A percentile compares a stretch with the other conserved stretches of the same genome.
Conservation (phyloP, 192 early-diverging fungal species). For the Polychytrium aggregatum region DNA sequence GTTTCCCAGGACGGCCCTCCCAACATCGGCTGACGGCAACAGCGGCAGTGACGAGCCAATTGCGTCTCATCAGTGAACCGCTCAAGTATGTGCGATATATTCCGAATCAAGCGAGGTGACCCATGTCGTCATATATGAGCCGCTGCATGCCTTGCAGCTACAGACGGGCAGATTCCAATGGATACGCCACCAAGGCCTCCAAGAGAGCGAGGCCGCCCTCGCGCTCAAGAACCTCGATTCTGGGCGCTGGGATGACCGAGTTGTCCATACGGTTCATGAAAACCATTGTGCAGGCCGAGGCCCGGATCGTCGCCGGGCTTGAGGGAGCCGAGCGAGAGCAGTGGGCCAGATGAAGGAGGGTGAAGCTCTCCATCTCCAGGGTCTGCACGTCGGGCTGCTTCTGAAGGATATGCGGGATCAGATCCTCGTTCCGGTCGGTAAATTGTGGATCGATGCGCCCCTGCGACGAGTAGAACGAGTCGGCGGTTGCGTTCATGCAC, state of each 20-base stretch:
- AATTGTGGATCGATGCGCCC: conserved; percentile 61
- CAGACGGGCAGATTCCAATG: no score
- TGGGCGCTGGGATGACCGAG: conserved; percentile 49
- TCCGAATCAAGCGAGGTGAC: no score
- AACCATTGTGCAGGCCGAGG: conserved; percentile 71
- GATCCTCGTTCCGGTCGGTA: conserved; percentile 60
- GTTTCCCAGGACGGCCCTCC: no score
- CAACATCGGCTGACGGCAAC: no score
- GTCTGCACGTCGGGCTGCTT: conserved; percentile 39
- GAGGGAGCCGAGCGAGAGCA: conserved; percentile 19
- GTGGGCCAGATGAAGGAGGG: conserved; percentile 70
- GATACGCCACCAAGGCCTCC: conserved; percentile 37
- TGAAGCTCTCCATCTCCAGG: conserved; percentile 83
- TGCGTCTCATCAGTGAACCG: no score
- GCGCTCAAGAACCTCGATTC: conserved; percentile 41
- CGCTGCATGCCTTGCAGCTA: no score
- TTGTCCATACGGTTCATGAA: conserved; percentile 67
- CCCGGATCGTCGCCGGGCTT: conserved; percentile 39
- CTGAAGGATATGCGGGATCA: conserved; percentile 38
- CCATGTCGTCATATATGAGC: no score
- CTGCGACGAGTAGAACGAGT: conserved; percentile 81
- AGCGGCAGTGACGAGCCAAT: no score
- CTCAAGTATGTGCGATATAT: no score
- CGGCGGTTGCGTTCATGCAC: conserved; percentile 65
- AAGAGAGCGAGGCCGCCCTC: conserved; percentile 47